phyloP scores from a whole-genome alignment of 2,329 filamentous ascomycete species.

The Trichoderma lentiforme region DNA sequence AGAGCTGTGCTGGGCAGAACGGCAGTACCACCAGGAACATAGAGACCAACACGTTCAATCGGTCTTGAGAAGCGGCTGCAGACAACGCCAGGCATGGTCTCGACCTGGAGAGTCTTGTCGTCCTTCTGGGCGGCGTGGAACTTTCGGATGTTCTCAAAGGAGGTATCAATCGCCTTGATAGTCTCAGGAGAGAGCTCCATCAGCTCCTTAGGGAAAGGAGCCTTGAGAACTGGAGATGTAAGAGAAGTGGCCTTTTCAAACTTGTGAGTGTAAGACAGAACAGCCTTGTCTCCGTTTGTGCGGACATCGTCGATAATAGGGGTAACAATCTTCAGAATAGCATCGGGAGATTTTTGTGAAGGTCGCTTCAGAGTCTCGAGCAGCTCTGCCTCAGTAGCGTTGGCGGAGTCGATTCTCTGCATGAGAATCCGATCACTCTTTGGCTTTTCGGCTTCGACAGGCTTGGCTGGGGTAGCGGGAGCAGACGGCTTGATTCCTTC shows the following conservation, averaged over 20 bases:
- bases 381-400: slow-evolving; percentile 63
- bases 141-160: slow-evolving; percentile 88
- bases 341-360: slow-evolving; percentile 90
- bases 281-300: slow-evolving; percentile 76
- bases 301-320: slow-evolving; percentile 91
- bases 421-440: slow-evolving; percentile 66
- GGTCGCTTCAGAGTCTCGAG: slow-evolving; percentile 77
- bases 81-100: slow-evolving; percentile 96
- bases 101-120: slow-evolving; percentile 74
- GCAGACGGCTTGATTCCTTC: slow-evolving; percentile 57
- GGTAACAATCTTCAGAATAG: slow-evolving; percentile 84
- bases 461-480: slow-evolving; percentile 35
- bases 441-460: slow-evolving; percentile 35
- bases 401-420: slow-evolving; percentile 70
- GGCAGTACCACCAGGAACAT: slow-evolving; percentile 92
- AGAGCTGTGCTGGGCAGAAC: slow-evolving; percentile 96
- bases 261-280: slow-evolving; percentile 93
- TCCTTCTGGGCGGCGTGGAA: slow-evolving; percentile 93
- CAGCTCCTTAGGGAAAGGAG: slow-evolving; percentile 78
- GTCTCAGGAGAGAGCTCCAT: slow-evolving; percentile 86
- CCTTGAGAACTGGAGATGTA: slow-evolving; percentile 81
- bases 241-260: slow-evolving; percentile 95
- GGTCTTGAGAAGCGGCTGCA: slow-evolving; percentile 90
- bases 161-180: slow-evolving; percentile 86
- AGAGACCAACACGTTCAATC: slow-evolving; percentile 94